Percentiles rank a stretch among this genome's conserved stretches.
Evolutionary conservation across 352 stramenopile species (phyloP).

Genomic region (Phytophthora sp.): DNA sequence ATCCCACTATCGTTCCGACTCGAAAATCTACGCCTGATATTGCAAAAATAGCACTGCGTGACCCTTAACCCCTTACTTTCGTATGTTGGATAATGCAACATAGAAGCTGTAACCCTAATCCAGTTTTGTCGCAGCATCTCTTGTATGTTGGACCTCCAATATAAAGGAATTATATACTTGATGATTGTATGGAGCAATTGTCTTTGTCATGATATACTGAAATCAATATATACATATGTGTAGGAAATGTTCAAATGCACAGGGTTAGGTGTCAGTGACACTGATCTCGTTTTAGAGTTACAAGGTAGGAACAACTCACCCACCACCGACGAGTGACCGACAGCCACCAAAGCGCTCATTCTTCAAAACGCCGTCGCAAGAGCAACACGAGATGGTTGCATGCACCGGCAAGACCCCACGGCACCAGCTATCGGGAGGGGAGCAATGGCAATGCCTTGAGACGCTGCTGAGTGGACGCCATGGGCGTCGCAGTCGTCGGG

Average conservation of each 20-base stretch:
- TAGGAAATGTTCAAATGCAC: neutral
- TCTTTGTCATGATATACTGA: neutral
- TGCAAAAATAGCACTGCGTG: too few species aligned
- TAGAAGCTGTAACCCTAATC: slow-evolving; percentile 6
- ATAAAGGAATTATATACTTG: slow-evolving; percentile 4
- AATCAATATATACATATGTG: neutral
- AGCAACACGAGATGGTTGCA: too few species aligned
- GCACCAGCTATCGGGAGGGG: too few species aligned
- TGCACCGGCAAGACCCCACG: too few species aligned
- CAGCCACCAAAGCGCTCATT: too few species aligned
- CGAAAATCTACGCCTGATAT: too few species aligned
- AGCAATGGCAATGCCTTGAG: too few species aligned
- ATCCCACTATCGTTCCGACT: too few species aligned
- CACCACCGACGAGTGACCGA: neutral
- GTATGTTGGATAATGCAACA: slow-evolving; percentile 7
- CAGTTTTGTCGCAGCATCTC: slow-evolving; percentile 3
- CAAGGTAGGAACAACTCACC: neutral
- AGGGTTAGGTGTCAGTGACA: neutral
- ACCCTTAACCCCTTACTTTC: slow-evolving; percentile 14
- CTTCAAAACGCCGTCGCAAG: too few species aligned
- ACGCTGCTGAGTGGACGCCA: too few species aligned
- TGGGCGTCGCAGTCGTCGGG: too few species aligned
- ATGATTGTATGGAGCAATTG: too few species aligned
- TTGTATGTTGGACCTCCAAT: slow-evolving; percentile 7
- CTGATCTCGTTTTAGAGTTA: neutral